Base-by-base conservation (phyloP, 768 basidiomycete genomes). In the Suillus luteus region DNA sequence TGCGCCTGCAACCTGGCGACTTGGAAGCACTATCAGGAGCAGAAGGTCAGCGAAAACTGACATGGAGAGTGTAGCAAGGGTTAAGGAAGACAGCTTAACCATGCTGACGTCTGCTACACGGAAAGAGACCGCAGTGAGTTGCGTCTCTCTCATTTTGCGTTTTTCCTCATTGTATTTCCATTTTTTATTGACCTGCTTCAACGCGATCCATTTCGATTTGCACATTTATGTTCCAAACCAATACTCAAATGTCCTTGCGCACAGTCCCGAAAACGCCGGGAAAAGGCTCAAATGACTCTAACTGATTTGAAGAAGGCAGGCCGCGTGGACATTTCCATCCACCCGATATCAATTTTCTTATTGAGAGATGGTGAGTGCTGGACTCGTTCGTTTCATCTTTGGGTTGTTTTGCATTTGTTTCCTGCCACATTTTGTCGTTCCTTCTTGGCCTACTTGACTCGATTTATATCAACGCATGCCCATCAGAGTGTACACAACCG, bases 261-360 rank as follows among this genome's bases (percentile, higher is more conserved):
- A 22, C 37, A 65, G 66, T 52, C 66, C 40, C 57, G 64, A 31
- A 61, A 37, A 48, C 49, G 64, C 38, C 57, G 64, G 19, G 66
- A 67, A 35, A 67, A 65, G 52, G 58, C 66, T 22, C 61, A 67
- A 14, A 11, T 59, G 41, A 41, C 24, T 33, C 58, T 67, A 5
- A 61, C 75, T 31, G 76, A 78, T 22, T 75, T 84, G 22, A 83
- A 81, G 66, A 81, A 81, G 65, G 86, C 83, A 14, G 85, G 87
- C 31, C 81, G 87, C 60, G 82, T 89, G 14, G 77, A 82, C 41
- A 85, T 91, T 24, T 81, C 83, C 62, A 78, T 88, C 46, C 76
- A 83, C 40, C 86, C 90, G 3, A 80, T 91, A 77, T 89, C 81
- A 69, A 82, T 91, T 63, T 90, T 90, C 76, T 78, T 91, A 8